Conservation (phyloP, 2,329 filamentous ascomycete species). For the Sphaerulina musiva region DNA sequence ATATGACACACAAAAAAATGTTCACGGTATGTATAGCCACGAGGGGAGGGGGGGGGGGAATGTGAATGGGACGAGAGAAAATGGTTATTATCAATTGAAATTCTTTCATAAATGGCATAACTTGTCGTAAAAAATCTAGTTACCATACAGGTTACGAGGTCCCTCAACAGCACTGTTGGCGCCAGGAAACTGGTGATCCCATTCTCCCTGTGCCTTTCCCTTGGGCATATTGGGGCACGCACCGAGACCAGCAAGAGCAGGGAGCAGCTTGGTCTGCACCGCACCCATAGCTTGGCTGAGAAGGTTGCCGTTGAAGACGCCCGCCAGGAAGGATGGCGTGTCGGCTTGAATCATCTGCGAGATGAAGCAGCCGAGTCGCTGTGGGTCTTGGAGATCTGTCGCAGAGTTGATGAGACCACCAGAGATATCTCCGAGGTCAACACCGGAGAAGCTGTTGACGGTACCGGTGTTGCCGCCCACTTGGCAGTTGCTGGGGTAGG, state of each 20-base stretch:
- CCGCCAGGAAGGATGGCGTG: slow-evolving; percentile 18
- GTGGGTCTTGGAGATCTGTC: slow-evolving; percentile 22
- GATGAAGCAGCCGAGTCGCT: slow-evolving; percentile 24
- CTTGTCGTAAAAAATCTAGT: background rate
- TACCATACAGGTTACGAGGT: slow-evolving; percentile 8
- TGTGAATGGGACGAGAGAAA: background rate
- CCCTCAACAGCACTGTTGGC: slow-evolving; percentile 7
- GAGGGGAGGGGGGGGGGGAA: background rate
- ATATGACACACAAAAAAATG: too few relatives aligned
- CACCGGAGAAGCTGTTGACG: slow-evolving; percentile 25
- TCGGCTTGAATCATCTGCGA: slow-evolving; percentile 23
- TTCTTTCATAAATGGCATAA: background rate
- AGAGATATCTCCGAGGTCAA: slow-evolving; percentile 23
- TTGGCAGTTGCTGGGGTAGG: slow-evolving; percentile 22
- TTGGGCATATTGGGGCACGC: slow-evolving; percentile 19
- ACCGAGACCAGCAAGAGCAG: slow-evolving; percentile 13
- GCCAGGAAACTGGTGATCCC: slow-evolving; percentile 16
- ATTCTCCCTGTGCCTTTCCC: slow-evolving; percentile 15
- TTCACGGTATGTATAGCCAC: too few relatives aligned
- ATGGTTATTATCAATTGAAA: background rate
- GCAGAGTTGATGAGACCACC: slow-evolving; percentile 23
- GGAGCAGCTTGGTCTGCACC: slow-evolving; percentile 13
- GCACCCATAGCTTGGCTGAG: slow-evolving; percentile 11
- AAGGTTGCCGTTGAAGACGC: slow-evolving; percentile 18
- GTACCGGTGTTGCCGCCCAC: slow-evolving; percentile 26